These are phyloP conservation scores for Crucihimalaya himalaica DNA, from an alignment of 345 rosid genomes.

Conservation along the genomic window DNA sequence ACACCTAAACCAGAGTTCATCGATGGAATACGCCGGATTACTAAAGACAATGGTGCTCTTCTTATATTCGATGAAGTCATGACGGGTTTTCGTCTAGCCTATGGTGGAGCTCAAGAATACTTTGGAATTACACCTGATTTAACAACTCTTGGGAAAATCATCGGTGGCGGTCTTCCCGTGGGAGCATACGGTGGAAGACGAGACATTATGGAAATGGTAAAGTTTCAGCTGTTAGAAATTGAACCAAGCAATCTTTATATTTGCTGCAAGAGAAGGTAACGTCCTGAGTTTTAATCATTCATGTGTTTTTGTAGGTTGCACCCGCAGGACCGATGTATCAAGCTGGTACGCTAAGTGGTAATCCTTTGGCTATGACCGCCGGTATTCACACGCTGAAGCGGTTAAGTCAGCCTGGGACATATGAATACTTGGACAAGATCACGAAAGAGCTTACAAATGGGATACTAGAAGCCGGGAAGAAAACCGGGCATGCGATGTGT, in stretches of 20 bases:
- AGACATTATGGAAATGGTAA: constrained; percentile 81
- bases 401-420: constrained; percentile 62
- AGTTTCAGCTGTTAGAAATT: not conserved
- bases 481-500: constrained; percentile 70
- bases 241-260: not conserved
- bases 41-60: constrained; percentile 57
- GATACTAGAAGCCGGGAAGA: constrained; percentile 68
- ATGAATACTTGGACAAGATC: constrained; percentile 66
- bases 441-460: constrained; percentile 63
- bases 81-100: constrained; percentile 78
- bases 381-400: constrained; percentile 73
- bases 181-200: constrained; percentile 89
- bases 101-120: constrained; percentile 87
- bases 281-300: not conserved
- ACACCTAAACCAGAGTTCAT: constrained; percentile 68
- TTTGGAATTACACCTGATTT: constrained; percentile 74
- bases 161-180: constrained; percentile 82
- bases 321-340: constrained; percentile 93
- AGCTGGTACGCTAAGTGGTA: constrained; percentile 86
- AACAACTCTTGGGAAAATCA: constrained; percentile 79
- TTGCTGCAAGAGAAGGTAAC: not conserved
- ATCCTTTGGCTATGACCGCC: constrained; percentile 83
- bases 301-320: constrained; percentile 43
- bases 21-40: constrained; percentile 47
- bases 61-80: constrained; percentile 86